Conservation (phyloP, 2,329 filamentous ascomycete genomes). For the Cladosporium cucumerinum region DNA sequence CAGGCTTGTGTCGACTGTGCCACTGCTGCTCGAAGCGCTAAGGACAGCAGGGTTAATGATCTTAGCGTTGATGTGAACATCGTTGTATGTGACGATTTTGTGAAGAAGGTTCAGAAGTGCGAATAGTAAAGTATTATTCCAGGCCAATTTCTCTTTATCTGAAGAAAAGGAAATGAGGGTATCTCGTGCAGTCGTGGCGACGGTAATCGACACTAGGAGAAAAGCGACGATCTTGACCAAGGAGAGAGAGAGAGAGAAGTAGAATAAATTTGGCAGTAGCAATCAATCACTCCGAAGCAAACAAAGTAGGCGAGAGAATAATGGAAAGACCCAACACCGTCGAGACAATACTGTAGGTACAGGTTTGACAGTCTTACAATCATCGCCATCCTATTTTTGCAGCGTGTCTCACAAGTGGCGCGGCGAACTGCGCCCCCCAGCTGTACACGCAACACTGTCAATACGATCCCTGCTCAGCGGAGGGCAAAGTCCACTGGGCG, state of each 20-base stretch:
- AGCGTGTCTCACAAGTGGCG: background rate
- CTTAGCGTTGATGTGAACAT: conserved; percentile 5
- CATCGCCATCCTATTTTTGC: conserved; percentile 4
- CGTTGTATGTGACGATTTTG: background rate
- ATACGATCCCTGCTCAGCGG: background rate
- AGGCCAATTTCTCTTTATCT: background rate
- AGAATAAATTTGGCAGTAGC: background rate
- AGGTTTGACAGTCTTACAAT: background rate
- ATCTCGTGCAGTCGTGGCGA: background rate
- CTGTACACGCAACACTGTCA: background rate
- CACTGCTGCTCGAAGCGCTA: background rate
- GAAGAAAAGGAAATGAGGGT: background rate
- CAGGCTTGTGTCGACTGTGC: conserved; percentile 37
- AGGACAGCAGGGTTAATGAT: conserved; percentile 7
- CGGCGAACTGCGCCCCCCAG: background rate
- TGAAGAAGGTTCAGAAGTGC: background rate
- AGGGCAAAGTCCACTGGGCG: background rate
- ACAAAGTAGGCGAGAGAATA: background rate
- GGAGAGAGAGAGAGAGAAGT: background rate
- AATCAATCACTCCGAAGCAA: background rate
- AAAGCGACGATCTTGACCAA: conserved; percentile 2
- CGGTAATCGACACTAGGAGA: background rate
- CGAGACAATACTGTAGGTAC: background rate
- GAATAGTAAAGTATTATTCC: background rate
- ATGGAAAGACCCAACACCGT: background rate